phyloP scores from a whole-genome alignment of 1,139 yeast genomes.

The Zygoascus meyerae region DNA sequence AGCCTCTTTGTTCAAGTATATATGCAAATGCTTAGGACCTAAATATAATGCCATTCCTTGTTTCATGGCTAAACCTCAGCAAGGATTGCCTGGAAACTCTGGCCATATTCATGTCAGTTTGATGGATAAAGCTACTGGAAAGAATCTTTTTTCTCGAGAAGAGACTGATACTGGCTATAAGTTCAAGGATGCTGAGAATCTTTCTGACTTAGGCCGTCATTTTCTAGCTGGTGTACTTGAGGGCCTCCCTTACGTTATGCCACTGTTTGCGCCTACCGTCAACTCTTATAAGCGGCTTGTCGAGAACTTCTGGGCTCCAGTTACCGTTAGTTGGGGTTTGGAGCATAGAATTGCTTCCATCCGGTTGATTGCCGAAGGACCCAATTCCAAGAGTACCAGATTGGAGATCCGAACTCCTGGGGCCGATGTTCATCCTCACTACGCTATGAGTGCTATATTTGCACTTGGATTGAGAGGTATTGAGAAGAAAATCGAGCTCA shows the following conservation, averaged over 20 bases:
- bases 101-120: constrained; percentile 36
- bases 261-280: constrained; percentile 35
- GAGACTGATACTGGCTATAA: constrained; percentile 25
- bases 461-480: constrained; percentile 35
- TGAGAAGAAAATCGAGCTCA: constrained; percentile 25
- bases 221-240: constrained; percentile 35
- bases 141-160: constrained; percentile 31
- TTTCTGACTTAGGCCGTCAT: constrained; percentile 32
- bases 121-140: constrained; percentile 24
- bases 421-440: constrained; percentile 35
- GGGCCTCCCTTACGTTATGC: constrained; percentile 35
- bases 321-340: constrained; percentile 36
- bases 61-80: constrained; percentile 37
- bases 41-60: constrained; percentile 32
- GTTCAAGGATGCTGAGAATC: constrained; percentile 29
- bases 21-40: constrained; percentile 32
- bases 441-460: constrained; percentile 34
- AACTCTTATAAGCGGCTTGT: constrained; percentile 37
- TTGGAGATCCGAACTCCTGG: constrained; percentile 37
- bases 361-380: constrained; percentile 31
- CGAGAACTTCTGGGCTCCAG: constrained; percentile 38
- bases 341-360: constrained; percentile 36
- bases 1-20: constrained; percentile 32
- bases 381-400: constrained; percentile 30
- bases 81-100: constrained; percentile 36